Evolutionary conservation across 2,329 filamentous ascomycete species (phyloP), one percentile per base, ranked within the genome.

Genomic region (Diaporthe sp.): DNA sequence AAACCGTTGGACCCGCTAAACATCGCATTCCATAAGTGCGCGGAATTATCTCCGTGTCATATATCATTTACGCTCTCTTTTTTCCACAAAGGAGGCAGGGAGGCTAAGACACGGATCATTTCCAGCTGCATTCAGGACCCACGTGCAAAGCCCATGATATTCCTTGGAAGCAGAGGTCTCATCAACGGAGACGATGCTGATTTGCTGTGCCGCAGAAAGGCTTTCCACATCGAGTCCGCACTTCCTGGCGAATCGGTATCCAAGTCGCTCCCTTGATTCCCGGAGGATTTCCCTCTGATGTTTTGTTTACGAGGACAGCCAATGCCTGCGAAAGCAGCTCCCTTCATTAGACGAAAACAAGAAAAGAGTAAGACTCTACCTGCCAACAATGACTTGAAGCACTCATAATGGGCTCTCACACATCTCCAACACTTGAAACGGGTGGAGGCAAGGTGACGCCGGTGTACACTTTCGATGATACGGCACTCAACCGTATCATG

Each of bases 401-500:
- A 22, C 7, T 31, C 13, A 62, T 3, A 28, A 46, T 31, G 25
- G 39, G 7, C 12, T 44, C 37, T 17, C 37, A 31, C 13, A 9
- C 15, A 62, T 31, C 3, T 8, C 12, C 60, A 19, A 62, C 15
- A 13, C 39, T 13, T 22, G 60, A 17, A 31, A 44, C n/a, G 39
- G 60, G 22, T 28, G 39, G 13, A 15, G 60, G 46, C 39, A 46
- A 46, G n/a, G 39, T 62, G 22, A 62, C 60, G n/a, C 60, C 57
- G 13, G 39, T 62, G 60, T 62, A 62, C 15, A 13, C 39, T 4
- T 62, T 62, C 7, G 60, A 62, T 46, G 60, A 62, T 31, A 62
- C 39, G 17, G 60, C 60, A 42, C 60, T 62, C 39, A 62, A 46
- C 15, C 60, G 60, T 22, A 22, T 46, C 15, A 62, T 62, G 60